phyloP scores from a whole-genome alignment of 2,329 filamentous ascomycete species.

The Trichoderma polysporum region DNA sequence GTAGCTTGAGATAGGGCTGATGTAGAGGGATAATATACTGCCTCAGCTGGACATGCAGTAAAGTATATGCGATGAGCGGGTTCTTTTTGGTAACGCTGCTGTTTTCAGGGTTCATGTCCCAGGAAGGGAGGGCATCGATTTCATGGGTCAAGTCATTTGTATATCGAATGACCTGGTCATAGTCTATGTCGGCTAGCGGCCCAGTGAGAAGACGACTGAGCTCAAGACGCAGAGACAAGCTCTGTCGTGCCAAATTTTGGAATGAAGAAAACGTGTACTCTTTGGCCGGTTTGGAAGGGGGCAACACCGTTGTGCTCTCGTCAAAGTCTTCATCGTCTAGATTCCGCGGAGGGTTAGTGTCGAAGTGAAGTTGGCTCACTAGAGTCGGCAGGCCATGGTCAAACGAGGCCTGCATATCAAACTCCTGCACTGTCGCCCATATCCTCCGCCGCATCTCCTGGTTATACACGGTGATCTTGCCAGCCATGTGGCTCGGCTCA shows the following conservation, averaged over 20 bases:
- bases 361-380: slow-evolving; percentile 56
- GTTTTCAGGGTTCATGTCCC: slow-evolving; percentile 44
- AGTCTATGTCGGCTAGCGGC: slow-evolving; percentile 55
- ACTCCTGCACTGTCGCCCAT: slow-evolving; percentile 62
- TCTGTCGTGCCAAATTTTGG: slow-evolving; percentile 57
- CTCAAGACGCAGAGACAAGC: slow-evolving; percentile 56
- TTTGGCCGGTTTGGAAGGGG: slow-evolving; percentile 49
- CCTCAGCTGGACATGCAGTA: slow-evolving; percentile 59
- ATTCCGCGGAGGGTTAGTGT: slow-evolving; percentile 56
- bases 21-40: slow-evolving; percentile 63
- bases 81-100: slow-evolving; percentile 46
- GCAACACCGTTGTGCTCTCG: slow-evolving; percentile 51
- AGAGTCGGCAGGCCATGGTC: slow-evolving; percentile 60
- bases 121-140: slow-evolving; percentile 59
- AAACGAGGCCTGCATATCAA: slow-evolving; percentile 61
- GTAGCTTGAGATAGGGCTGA: slow-evolving; percentile 59
- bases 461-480: slow-evolving; percentile 58
- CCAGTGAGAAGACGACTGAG: slow-evolving; percentile 57
- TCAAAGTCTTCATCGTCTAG: slow-evolving; percentile 59
- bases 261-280: slow-evolving; percentile 61
- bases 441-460: slow-evolving; percentile 62
- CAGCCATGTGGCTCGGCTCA: slow-evolving; percentile 55
- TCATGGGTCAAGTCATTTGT: slow-evolving; percentile 61
- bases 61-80: slow-evolving; percentile 58
- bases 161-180: slow-evolving; percentile 61